Percentiles rank a stretch among this genome's conserved stretches.
Evolutionary conservation across 2,329 filamentous ascomycete species (phyloP).

Genomic region (Sarocladium oryzae): DNA sequence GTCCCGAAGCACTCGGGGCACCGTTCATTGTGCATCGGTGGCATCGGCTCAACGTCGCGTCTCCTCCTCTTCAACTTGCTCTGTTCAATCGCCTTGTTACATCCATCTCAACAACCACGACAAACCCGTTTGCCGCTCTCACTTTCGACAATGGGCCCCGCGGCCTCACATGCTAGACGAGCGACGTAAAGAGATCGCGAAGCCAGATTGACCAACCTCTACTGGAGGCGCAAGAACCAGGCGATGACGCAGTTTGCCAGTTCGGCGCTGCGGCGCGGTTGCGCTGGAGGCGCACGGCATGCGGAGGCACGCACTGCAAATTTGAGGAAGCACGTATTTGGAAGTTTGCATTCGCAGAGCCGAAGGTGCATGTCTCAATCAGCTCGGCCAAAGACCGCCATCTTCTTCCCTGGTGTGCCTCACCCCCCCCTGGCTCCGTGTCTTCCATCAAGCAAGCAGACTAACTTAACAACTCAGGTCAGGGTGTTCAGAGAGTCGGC

Average conservation of each 20-base stretch:
- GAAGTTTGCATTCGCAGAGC: not conserved
- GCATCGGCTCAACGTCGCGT: conserved; percentile 6
- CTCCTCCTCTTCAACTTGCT: not conserved
- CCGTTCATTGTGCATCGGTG: not conserved
- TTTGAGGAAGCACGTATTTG: too few species aligned
- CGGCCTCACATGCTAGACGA: not conserved
- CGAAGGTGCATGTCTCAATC: conserved; percentile 25
- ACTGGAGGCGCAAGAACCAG: not conserved
- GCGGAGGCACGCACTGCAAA: not conserved
- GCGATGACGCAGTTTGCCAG: conserved; percentile 19
- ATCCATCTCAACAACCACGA: not conserved
- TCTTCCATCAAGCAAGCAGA: too few species aligned
- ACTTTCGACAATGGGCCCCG: conserved; percentile 4
- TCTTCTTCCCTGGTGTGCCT: conserved; percentile 51
- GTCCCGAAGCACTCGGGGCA: not conserved
- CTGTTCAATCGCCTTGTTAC: not conserved
- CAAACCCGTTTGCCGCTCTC: not conserved
- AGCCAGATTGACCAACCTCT: not conserved
- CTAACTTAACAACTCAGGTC: conserved; percentile 46
- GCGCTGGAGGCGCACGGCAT: conserved; percentile 15
- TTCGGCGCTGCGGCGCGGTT: conserved; percentile 21
- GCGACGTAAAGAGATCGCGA: not conserved
- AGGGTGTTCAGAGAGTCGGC: conserved; percentile 83
- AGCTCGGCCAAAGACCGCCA: conserved; percentile 43
- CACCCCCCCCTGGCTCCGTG: too few species aligned